Conservation (phyloP, 2,329 filamentous ascomycete species). For the Nothophaeocryptopus gaeumannii region DNA sequence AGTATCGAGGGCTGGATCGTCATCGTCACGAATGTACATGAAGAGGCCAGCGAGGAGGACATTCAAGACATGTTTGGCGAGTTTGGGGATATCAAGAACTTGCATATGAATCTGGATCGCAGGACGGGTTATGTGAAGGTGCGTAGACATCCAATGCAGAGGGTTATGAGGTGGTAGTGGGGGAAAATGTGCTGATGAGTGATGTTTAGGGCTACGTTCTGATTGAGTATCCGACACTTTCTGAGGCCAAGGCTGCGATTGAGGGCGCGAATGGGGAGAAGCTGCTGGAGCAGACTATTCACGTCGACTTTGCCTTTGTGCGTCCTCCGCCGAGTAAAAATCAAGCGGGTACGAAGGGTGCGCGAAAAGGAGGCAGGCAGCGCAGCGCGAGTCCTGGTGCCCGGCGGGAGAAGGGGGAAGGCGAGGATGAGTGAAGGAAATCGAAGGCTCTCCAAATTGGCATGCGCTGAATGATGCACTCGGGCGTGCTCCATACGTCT, state of each 20-base stretch:
- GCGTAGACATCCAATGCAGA: neutral
- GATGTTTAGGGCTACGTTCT: conserved; percentile 69
- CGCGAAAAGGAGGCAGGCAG: conserved; percentile 35
- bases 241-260: conserved; percentile 78
- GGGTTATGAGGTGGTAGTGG: neutral
- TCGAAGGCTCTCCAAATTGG: too few relatives aligned
- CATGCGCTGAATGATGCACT: too few relatives aligned
- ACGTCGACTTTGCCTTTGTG: conserved; percentile 83
- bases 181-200: conserved; percentile 2
- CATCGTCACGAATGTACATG: conserved; percentile 81
- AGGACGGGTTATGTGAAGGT: conserved; percentile 86
- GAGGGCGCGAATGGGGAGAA: conserved; percentile 74
- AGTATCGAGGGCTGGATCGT: conserved; percentile 90
- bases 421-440: conserved; percentile 21
- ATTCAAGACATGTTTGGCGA: conserved; percentile 79
- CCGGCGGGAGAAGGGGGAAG: conserved; percentile 28
- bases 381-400: conserved; percentile 46
- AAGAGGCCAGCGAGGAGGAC: conserved; percentile 81
- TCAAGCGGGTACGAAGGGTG: conserved; percentile 30
- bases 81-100: conserved; percentile 81
- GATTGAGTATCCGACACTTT: conserved; percentile 77
- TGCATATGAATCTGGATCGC: conserved; percentile 78
- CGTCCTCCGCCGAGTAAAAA: conserved; percentile 66
- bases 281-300: conserved; percentile 75
- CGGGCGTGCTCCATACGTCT: too few relatives aligned